Conservation (phyloP, 441 rosid species). For the Euphorbia corollata region DNA sequence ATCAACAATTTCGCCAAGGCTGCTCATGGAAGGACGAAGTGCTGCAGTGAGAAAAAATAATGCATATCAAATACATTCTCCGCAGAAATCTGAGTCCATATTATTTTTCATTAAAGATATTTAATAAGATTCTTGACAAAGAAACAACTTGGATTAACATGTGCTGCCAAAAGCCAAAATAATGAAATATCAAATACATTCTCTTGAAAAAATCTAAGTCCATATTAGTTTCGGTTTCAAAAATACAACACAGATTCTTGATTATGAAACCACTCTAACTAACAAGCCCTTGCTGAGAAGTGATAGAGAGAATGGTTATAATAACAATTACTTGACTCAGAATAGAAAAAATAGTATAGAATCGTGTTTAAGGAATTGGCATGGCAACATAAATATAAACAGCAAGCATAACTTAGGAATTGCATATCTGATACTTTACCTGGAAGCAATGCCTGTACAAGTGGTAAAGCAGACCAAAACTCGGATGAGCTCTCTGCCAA, state of each 20-base stretch:
- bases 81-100: conserved; percentile 14
- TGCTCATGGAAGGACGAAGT: conserved; percentile 55
- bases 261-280: not conserved
- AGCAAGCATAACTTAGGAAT: conserved; percentile 4
- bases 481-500: conserved; percentile 53
- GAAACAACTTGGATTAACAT: not conserved
- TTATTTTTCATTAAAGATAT: conserved; percentile 10
- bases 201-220: conserved; percentile 12
- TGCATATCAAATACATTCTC: conserved; percentile 20
- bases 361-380: not conserved
- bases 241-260: conserved; percentile 9
- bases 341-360: not conserved
- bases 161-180: conserved; percentile 35
- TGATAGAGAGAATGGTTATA: not conserved
- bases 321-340: not conserved
- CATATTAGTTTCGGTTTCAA: conserved; percentile 9
- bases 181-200: conserved; percentile 21
- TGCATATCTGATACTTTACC: conserved; percentile 33
- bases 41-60: conserved; percentile 31
- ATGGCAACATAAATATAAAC: conserved; percentile 14
- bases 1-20: conserved; percentile 44
- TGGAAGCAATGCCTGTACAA: conserved; percentile 76
- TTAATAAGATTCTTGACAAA: conserved; percentile 4
- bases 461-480: conserved; percentile 75
- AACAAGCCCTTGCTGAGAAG: not conserved